Base-by-base conservation (phyloP, 306 rosid species). In the Cicer cuneatum region DNA sequence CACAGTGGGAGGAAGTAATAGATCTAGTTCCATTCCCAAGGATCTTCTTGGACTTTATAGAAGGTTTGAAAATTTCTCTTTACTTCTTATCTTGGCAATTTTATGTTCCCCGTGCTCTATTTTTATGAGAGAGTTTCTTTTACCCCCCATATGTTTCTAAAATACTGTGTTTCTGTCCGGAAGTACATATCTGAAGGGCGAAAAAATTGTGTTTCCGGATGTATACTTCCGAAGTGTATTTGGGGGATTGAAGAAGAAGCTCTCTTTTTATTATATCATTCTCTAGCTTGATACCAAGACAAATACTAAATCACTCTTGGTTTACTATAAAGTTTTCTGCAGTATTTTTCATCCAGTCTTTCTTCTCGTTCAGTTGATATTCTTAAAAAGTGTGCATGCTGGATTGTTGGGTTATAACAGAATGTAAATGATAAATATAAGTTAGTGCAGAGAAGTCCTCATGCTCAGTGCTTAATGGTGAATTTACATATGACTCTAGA, bases 31-130 rank as follows among this genome's bases (percentile, higher is more conserved):
- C 73, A 77, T 87, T 78, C 79, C 96, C 19, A 76, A 81, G 49
- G 92, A 90, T 83, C 91, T 92, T 82, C 86, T 81, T 68, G 90
- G 77, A 63, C 74, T 92, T 9, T 92, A 88, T 81, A 80, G 73
- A 85, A 92, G 96, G 98, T 89, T 60, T 37, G 79, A 7, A 76
- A 66, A 7, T 18, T 71, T 83, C 71, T 57, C 35, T 57, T 71
- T 15, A 42, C 21, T 72, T 72, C 56, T 71, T 57, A 65, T 35
- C 69, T 80, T 57, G 42, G 35, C 13, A 42, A 59, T 61, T 38
- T 47, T 35, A 10, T 42, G 57, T 40, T 63, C 52, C 29, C n/a
- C 41, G 8, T 48, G 43, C 43, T 48, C 14, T 37, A 39, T 54
- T 69, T 66, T 45, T 71, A 40, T 66, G 29, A 29, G 35, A 29